Percentiles rank a stretch among this genome's conserved stretches.
phyloP scores from a whole-genome alignment of 1,139 yeast genomes.

The Zygoascus meyerae region DNA sequence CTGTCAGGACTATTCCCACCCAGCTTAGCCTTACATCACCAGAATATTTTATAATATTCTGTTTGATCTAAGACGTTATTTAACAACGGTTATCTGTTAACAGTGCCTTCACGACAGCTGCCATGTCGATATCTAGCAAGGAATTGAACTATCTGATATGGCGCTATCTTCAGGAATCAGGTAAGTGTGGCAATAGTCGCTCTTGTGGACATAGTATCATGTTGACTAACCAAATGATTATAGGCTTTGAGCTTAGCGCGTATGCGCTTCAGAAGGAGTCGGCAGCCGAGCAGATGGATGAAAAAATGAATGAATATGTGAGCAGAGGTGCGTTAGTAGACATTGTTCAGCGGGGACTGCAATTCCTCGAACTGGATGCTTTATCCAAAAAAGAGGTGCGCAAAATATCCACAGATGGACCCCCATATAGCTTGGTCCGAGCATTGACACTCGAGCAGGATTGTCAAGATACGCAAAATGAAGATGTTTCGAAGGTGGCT shows the following conservation, averaged over 20 bases:
- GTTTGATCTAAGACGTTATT: too few relatives aligned
- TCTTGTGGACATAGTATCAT: constrained; percentile 1
- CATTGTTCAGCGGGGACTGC: constrained; percentile 78
- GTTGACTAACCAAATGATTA: constrained; percentile 1
- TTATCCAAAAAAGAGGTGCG: constrained; percentile 30
- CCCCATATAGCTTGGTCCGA: constrained; percentile 35
- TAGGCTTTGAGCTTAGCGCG: constrained; percentile 61
- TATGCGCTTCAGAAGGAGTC: constrained; percentile 77
- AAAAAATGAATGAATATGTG: constrained; percentile 42
- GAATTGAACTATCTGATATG: constrained; percentile 89
- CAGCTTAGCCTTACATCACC: too few relatives aligned
- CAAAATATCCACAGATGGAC: background rate
- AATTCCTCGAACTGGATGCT: constrained; percentile 55
- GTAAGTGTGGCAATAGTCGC: constrained; percentile 31
- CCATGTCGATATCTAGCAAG: constrained; percentile 75
- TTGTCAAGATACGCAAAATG: background rate
- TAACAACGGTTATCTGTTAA: background rate
- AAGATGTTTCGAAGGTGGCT: background rate
- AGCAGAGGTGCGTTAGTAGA: constrained; percentile 74
- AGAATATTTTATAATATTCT: too few relatives aligned
- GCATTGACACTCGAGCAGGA: constrained; percentile 29
- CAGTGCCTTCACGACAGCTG: background rate
- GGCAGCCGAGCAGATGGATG: constrained; percentile 54
- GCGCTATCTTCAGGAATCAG: constrained; percentile 89
- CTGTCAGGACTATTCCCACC: too few relatives aligned